Percentiles rank a stretch among this genome's conserved stretches.
Conservation (phyloP, 495 filamentous ascomycete species). For the Hyaloscypha finlandica region DNA sequence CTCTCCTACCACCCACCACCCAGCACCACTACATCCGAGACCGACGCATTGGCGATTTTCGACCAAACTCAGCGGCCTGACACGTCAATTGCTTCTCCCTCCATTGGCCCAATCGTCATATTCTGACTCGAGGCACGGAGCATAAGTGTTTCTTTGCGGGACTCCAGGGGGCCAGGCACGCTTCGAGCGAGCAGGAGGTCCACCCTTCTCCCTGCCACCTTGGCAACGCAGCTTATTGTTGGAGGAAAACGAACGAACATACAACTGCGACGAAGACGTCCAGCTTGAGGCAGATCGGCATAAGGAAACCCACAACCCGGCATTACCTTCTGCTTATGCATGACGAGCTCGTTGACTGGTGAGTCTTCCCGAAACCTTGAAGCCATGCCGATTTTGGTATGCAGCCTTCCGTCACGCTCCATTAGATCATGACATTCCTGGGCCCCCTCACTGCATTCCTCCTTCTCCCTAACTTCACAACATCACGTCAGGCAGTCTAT, state of each 20-base stretch:
- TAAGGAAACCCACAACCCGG: conserved; percentile 12
- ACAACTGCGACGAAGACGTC: neutral
- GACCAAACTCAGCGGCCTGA: conserved; percentile 25
- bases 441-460: conserved; percentile 29
- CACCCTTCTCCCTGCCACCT: conserved; percentile 2
- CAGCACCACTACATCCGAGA: conserved; percentile 25
- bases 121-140: conserved; percentile 6
- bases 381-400: conserved; percentile 26
- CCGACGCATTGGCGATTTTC: conserved; percentile 32
- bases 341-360: conserved; percentile 20
- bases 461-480: conserved; percentile 21
- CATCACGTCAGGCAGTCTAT: conserved; percentile 11
- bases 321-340: conserved; percentile 20
- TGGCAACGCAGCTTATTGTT: neutral
- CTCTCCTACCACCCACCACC: neutral
- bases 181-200: neutral
- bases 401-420: conserved; percentile 25
- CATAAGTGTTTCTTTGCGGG: conserved; percentile 20
- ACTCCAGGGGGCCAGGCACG: conserved; percentile 1
- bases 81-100: conserved; percentile 28
- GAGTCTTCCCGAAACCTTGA: conserved; percentile 29
- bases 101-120: conserved; percentile 20
- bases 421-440: conserved; percentile 25
- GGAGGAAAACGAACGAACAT: neutral
- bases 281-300: conserved; percentile 20